Percentiles rank a stretch among this genome's conserved stretches.
phyloP scores from a whole-genome alignment of 352 stramenopile species.

The Pythium graminicola region DNA sequence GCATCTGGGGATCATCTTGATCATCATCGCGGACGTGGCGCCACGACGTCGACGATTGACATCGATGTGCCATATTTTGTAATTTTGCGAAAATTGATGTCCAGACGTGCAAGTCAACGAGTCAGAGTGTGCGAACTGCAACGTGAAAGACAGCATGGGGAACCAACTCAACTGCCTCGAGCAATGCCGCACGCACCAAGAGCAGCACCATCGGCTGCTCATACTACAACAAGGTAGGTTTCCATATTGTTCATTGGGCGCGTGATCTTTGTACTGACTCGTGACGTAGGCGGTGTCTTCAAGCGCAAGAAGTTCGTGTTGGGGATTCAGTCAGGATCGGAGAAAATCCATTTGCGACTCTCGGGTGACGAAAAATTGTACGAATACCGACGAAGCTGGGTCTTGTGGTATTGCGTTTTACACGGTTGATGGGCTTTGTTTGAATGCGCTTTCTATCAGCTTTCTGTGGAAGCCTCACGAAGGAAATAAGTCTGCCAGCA shows the following conservation, averaged over 20 bases:
- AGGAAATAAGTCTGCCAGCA: conserved; percentile 38
- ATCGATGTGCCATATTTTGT: too few species aligned
- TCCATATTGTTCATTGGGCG: background rate
- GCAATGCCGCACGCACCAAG: conserved; percentile 62
- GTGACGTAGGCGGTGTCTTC: conserved; percentile 44
- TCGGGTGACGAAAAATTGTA: conserved; percentile 57
- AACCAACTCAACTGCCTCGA: conserved; percentile 77
- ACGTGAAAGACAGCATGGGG: conserved; percentile 44
- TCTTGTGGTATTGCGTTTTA: too few species aligned
- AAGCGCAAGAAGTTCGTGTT: conserved; percentile 73
- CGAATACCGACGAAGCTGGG: background rate
- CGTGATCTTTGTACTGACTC: background rate
- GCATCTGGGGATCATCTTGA: too few species aligned
- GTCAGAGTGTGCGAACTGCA: too few species aligned
- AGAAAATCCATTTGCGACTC: conserved; percentile 58
- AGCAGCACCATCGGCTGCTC: conserved; percentile 55
- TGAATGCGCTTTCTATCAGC: conserved; percentile 21
- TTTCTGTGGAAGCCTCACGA: conserved; percentile 63
- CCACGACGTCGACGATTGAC: too few species aligned
- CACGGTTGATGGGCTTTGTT: too few species aligned
- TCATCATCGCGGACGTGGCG: too few species aligned
- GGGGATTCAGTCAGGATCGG: conserved; percentile 50
- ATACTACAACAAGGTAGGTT: conserved; percentile 64
- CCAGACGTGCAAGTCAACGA: too few species aligned
- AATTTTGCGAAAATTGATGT: too few species aligned